Conservation (phyloP, 768 basidiomycete genomes). For the Lentinus tigrinus region DNA sequence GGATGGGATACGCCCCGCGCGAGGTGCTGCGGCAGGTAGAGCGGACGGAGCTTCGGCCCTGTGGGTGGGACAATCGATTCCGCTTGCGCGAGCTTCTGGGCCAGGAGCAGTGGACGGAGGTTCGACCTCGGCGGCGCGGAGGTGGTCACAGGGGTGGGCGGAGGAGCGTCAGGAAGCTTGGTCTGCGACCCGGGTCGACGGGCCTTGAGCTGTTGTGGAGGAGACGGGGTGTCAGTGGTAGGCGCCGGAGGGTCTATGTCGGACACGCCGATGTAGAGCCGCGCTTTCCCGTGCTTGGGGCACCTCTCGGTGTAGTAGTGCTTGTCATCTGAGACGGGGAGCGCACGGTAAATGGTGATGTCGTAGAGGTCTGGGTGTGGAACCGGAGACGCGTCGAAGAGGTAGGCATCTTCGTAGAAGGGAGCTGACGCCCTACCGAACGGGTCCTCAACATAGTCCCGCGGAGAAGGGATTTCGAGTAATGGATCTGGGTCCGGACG, state of each 20-base stretch:
- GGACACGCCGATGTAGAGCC: neutral
- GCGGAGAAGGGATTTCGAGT: neutral
- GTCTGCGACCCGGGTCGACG: too few relatives aligned
- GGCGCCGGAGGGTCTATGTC: conserved; percentile 4
- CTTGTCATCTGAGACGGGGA: neutral
- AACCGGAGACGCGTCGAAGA: neutral
- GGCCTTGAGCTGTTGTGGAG: too few relatives aligned
- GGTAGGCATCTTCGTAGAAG: conserved; percentile 9
- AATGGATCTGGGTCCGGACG: neutral
- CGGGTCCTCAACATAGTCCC: conserved; percentile 6
- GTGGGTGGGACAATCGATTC: conserved; percentile 2
- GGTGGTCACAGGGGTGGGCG: neutral
- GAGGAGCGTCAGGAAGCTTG: too few relatives aligned
- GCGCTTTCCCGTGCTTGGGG: neutral
- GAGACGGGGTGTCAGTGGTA: neutral
- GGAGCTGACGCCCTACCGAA: conserved; percentile 7
- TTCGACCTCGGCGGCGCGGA: neutral
- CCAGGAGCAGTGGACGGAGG: conserved; percentile 23
- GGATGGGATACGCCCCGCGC: conserved; percentile 8
- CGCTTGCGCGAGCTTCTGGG: conserved; percentile 22
- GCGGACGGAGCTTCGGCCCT: conserved; percentile 9
- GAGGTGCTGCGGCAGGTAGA: conserved; percentile 13
- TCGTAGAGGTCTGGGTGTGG: conserved; percentile 11
- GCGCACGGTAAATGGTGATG: conserved; percentile 2
- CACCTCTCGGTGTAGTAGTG: neutral